A percentile compares a stretch with the other conserved stretches of the same genome.
Evolutionary conservation across 495 filamentous ascomycete species (phyloP).

Genomic region (Pseudevernia furfuracea): DNA sequence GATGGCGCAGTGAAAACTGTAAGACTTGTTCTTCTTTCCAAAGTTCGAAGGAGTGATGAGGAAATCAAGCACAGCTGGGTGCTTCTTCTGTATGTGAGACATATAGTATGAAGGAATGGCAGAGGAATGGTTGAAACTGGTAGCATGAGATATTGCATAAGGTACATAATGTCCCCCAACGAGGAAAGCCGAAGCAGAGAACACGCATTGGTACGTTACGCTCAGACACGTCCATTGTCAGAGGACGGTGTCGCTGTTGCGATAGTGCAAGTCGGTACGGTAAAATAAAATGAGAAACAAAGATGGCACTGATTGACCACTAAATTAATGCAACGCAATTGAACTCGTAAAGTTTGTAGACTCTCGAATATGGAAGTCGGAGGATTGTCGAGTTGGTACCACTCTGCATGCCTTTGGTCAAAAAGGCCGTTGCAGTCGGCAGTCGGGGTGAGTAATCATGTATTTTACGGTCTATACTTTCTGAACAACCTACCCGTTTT

Average conservation of each 20-base stretch:
- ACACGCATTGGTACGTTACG: neutral
- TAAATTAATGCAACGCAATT: neutral
- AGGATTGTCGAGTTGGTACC: neutral
- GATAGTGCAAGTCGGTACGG: neutral
- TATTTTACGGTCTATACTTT: neutral
- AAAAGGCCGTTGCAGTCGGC: neutral
- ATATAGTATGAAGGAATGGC: neutral
- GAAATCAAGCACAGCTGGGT: neutral
- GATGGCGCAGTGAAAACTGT: neutral
- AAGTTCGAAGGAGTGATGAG: neutral
- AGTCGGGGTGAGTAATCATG: too few species aligned
- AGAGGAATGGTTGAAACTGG: neutral
- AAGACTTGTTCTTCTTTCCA: neutral
- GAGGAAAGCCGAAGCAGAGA: slow-evolving; percentile 2
- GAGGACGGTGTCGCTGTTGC: neutral
- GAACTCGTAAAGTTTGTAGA: neutral
- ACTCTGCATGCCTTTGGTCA: neutral
- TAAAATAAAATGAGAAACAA: neutral
- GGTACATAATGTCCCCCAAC: slow-evolving; percentile 3
- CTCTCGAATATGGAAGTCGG: neutral
- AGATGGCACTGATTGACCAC: neutral
- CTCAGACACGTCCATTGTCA: neutral
- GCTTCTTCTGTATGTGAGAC: neutral
- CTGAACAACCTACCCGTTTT: slow-evolving; percentile 13
- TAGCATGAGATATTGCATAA: neutral